phyloP scores from a whole-genome alignment of 1,284 basidiomycete species.

The Ustilago xerochloae region DNA sequence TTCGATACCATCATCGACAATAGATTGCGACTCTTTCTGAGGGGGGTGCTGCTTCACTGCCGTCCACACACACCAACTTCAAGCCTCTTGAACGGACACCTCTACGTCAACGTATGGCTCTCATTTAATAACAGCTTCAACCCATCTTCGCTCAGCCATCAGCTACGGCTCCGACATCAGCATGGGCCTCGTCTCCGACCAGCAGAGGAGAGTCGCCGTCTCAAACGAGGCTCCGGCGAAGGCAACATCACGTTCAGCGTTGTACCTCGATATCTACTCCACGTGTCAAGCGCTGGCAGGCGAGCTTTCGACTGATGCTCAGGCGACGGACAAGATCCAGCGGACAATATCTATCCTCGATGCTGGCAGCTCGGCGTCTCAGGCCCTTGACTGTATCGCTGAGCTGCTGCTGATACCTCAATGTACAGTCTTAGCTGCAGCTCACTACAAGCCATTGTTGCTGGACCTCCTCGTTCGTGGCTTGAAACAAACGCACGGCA shows the following conservation, averaged over 20 bases:
- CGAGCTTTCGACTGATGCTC: constrained; percentile 10
- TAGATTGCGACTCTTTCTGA: not conserved
- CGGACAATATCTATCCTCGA: constrained; percentile 9
- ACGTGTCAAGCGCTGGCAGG: constrained; percentile 18
- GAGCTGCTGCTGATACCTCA: constrained; percentile 57
- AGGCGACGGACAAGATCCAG: not conserved
- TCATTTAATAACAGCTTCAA: no score
- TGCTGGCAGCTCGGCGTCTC: not conserved
- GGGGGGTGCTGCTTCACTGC: no score
- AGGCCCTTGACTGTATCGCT: constrained; percentile 54
- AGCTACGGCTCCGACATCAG: not conserved
- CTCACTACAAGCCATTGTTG: constrained; percentile 62
- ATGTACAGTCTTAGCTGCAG: constrained; percentile 55
- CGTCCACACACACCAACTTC: not conserved
- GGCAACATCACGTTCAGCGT: constrained; percentile 17
- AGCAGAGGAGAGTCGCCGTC: not conserved
- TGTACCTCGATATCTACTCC: constrained; percentile 24
- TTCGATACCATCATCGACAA: not conserved
- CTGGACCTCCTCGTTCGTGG: constrained; percentile 60
- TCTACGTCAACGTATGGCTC: not conserved
- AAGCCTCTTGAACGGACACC: not conserved
- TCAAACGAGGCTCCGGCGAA: not conserved
- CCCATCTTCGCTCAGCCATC: not conserved
- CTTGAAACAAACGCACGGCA: constrained; percentile 32
- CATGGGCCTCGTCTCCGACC: constrained; percentile 17